phyloP scores from a whole-genome alignment of 352 stramenopile species.

The Phytophthora pluvialis region DNA sequence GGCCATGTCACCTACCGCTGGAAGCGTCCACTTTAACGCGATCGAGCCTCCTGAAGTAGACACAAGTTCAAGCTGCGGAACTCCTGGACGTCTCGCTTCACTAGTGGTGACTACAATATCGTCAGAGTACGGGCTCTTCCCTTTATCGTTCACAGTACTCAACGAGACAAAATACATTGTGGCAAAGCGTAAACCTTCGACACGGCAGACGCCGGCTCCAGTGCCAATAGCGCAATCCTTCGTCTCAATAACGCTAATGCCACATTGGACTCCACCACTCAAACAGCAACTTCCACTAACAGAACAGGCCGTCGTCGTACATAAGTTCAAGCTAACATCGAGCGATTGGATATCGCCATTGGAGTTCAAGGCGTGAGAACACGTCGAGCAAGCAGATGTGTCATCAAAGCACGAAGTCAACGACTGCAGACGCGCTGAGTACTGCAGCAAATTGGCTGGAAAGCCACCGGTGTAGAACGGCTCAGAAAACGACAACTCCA shows the following conservation, averaged over 20 bases:
- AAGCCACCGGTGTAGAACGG: slow-evolving; percentile 44
- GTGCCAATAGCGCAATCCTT: slow-evolving; percentile 18
- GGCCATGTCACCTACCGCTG: slow-evolving; percentile 34
- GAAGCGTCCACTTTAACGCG: slow-evolving; percentile 39
- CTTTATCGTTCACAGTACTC: slow-evolving; percentile 41
- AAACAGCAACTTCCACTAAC: slow-evolving; percentile 27
- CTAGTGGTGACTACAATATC: slow-evolving; percentile 22
- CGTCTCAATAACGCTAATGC: slow-evolving; percentile 12
- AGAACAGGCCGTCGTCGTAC: slow-evolving; percentile 15
- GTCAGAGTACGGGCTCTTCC: slow-evolving; percentile 35
- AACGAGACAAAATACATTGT: slow-evolving; percentile 45
- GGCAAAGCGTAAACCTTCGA: slow-evolving; percentile 34
- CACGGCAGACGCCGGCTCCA: slow-evolving; percentile 16
- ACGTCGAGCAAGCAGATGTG: slow-evolving; percentile 28
- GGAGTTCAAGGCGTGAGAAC: slow-evolving; percentile 20
- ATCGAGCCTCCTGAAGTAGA: slow-evolving; percentile 42
- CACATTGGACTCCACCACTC: slow-evolving; percentile 27
- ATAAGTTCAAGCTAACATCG: slow-evolving; percentile 3
- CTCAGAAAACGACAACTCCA: slow-evolving; percentile 31
- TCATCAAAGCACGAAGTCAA: slow-evolving; percentile 37
- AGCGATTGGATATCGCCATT: background rate
- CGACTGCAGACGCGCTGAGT: slow-evolving; percentile 27
- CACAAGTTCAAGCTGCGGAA: slow-evolving; percentile 29
- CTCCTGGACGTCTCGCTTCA: slow-evolving; percentile 28
- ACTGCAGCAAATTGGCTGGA: slow-evolving; percentile 18